Evolutionary conservation across 139 green algal species (phyloP).

Genomic region (Tetradesmus lagerheimii): DNA sequence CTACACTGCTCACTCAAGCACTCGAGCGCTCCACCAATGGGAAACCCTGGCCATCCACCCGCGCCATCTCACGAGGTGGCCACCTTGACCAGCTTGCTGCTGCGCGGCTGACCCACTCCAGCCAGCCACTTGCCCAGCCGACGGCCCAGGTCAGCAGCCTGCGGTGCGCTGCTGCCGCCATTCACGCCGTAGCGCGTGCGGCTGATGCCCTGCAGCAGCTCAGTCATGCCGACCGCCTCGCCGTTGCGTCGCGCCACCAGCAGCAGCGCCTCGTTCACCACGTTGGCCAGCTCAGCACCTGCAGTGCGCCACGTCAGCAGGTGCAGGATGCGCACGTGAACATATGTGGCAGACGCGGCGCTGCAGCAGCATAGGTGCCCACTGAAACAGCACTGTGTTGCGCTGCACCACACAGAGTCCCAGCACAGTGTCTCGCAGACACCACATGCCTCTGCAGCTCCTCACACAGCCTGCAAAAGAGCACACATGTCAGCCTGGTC

Average conservation of each 20-base stretch:
- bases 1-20: not conserved
- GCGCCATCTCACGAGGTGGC: slow-evolving; percentile 1
- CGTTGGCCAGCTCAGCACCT: slow-evolving; percentile 96
- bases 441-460: not conserved
- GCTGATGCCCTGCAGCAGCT: slow-evolving; percentile 80
- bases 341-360: no score
- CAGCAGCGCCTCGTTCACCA: slow-evolving; percentile 94
- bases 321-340: no score
- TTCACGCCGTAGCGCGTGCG: slow-evolving; percentile 70
- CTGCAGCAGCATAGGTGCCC: no score
- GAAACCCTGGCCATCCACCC: no score
- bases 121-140: slow-evolving; percentile 30
- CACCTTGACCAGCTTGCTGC: slow-evolving; percentile 27
- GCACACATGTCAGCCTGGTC: no score
- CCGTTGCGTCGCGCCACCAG: slow-evolving; percentile 75
- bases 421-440: no score
- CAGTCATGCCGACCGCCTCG: slow-evolving; percentile 68
- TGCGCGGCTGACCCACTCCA: not conserved
- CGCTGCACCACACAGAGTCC: no score
- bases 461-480: no score
- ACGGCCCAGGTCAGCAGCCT: slow-evolving; percentile 2
- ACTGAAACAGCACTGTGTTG: no score
- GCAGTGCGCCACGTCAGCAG: slow-evolving; percentile 39
- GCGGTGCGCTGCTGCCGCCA: slow-evolving; percentile 40
- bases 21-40: no score